Percentiles rank a stretch among this genome's conserved stretches.
These are phyloP conservation scores for Pulveroboletus sp. DNA, from an alignment of 768 basidiomycete genomes.

Conservation along the genomic window DNA sequence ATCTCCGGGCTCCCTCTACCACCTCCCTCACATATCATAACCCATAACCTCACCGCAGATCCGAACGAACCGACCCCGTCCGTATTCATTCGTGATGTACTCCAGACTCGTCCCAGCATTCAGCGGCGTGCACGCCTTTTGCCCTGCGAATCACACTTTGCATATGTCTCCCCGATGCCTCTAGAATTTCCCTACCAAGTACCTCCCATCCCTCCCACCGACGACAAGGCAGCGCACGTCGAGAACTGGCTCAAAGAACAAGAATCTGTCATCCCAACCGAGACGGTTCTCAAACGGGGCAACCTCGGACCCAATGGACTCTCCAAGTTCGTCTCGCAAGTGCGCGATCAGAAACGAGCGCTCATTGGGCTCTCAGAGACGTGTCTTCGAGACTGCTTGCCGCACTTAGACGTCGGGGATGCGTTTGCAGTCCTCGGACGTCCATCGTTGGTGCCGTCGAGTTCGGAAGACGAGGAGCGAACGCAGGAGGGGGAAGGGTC, in stretches of 20 bases:
- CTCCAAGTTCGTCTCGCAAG: conserved; percentile 45
- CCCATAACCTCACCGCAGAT: conserved; percentile 57
- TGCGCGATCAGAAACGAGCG: conserved; percentile 47
- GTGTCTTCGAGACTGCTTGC: conserved; percentile 70
- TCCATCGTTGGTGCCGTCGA: conserved; percentile 42
- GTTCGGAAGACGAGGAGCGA: conserved; percentile 28
- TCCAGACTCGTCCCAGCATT: conserved; percentile 50
- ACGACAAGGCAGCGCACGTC: conserved; percentile 59
- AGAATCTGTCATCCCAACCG: conserved; percentile 47
- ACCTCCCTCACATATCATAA: conserved; percentile 36
- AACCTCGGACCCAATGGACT: conserved; percentile 20
- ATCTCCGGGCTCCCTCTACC: conserved; percentile 48
- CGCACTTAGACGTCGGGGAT: conserved; percentile 84
- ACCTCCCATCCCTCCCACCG: conserved; percentile 45
- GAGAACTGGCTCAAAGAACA: conserved; percentile 71
- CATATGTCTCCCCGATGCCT: conserved; percentile 81
- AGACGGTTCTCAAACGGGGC: background rate
- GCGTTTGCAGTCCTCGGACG: conserved; percentile 62
- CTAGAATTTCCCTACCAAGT: conserved; percentile 80
- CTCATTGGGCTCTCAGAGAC: conserved; percentile 72
- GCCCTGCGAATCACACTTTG: conserved; percentile 57
- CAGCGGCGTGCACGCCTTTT: conserved; percentile 69
- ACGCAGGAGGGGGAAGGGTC: conserved; percentile 12
- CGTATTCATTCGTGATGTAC: conserved; percentile 47
- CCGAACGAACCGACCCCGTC: conserved; percentile 46